Conservation (phyloP, 1,284 basidiomycete species). For the Testicularia cyperi region DNA sequence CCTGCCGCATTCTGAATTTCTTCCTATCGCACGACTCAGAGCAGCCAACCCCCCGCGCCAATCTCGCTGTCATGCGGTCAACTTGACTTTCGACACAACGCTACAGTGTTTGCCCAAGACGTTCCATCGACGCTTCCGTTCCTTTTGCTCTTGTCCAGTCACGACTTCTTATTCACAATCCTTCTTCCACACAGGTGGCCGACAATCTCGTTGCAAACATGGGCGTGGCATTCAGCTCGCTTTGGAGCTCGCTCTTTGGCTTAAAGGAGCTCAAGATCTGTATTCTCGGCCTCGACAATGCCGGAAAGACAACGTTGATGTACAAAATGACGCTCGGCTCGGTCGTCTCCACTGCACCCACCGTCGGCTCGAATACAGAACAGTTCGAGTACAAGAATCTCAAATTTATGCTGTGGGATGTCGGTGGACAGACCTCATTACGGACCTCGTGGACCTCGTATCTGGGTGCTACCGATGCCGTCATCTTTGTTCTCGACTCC, state of each 20-base stretch:
- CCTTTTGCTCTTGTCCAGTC: no score
- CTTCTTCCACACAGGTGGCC: no score
- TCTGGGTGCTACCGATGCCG: conserved; percentile 62
- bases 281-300: conserved; percentile 62
- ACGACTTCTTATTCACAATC: no score
- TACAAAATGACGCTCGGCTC: conserved; percentile 65
- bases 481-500: conserved; percentile 65
- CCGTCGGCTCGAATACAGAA: conserved; percentile 62
- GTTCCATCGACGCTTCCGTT: no score
- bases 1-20: no score
- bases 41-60: no score
- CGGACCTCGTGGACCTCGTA: conserved; percentile 63
- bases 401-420: conserved; percentile 63
- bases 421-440: conserved; percentile 63
- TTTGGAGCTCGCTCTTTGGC: conserved; percentile 63
- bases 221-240: conserved; percentile 56
- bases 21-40: no score
- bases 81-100: no score
- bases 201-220: conserved; percentile 35
- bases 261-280: conserved; percentile 63
- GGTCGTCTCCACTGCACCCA: conserved; percentile 64
- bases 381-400: conserved; percentile 64
- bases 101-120: no score
- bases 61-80: no score
- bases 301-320: conserved; percentile 64